phyloP scores from a whole-genome alignment of 2,329 filamentous ascomycete species.

The Neospermospora avenae region DNA sequence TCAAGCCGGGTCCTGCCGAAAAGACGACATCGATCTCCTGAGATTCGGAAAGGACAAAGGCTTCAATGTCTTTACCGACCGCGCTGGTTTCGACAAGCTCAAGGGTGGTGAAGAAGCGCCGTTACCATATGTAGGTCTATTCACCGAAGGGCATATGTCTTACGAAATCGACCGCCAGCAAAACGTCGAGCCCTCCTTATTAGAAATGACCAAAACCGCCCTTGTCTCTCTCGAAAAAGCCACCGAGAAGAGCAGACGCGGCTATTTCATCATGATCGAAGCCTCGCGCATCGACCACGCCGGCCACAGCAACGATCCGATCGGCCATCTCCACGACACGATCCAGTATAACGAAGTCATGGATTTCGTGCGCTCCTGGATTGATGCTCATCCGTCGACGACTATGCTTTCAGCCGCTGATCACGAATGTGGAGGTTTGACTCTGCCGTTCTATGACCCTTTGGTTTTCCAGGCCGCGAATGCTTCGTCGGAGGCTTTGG shows the following conservation, averaged over 20 bases:
- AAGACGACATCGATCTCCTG: constrained; percentile 3
- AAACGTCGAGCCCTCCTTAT: background rate
- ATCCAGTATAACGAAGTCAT: constrained; percentile 7
- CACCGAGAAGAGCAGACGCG: background rate
- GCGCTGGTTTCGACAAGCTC: constrained; percentile 4
- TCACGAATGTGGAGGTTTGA: constrained; percentile 1
- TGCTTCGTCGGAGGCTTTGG: background rate
- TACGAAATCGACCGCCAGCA: constrained; percentile 3
- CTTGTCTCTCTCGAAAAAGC: constrained; percentile 2
- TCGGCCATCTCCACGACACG: constrained; percentile 9
- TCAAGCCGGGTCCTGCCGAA: background rate
- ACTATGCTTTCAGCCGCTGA: constrained; percentile 6
- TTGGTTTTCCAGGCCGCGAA: constrained; percentile 1
- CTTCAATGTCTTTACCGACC: constrained; percentile 5
- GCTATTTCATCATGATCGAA: constrained; percentile 10
- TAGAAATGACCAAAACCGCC: constrained; percentile 8
- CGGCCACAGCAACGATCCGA: constrained; percentile 2
- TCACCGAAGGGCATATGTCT: constrained; percentile 8
- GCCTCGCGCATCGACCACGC: constrained; percentile 9
- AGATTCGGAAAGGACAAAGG: constrained; percentile 1
- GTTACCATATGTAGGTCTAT: constrained; percentile 3
- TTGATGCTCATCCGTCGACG: background rate
- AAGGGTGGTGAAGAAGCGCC: background rate
- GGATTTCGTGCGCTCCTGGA: constrained; percentile 4
- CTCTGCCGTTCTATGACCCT: constrained; percentile 3